Percentiles rank a stretch among this genome's conserved stretches.
Conservation (phyloP, 176 grass and related monocot species). For the Bothriochloa decipiens region DNA sequence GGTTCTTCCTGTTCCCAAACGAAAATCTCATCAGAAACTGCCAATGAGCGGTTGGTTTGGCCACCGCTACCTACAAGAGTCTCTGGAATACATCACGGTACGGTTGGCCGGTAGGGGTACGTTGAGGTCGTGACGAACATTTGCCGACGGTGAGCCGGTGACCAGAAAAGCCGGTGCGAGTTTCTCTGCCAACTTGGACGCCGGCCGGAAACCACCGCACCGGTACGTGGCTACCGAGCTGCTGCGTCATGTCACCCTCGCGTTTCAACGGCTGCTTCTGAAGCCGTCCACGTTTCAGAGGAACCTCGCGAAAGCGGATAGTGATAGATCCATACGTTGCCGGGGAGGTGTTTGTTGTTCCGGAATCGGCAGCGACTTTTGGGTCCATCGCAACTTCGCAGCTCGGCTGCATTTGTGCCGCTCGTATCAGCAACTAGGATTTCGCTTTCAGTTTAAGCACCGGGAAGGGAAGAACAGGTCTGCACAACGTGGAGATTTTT, state of each 20-base stretch:
- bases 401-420: not conserved
- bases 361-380: not conserved
- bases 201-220: too few relatives aligned
- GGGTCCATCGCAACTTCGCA: not conserved
- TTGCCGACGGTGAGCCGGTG: not conserved
- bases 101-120: not conserved
- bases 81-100: not conserved
- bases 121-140: not conserved
- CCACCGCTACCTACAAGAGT: not conserved
- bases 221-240: too few relatives aligned
- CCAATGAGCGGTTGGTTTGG: not conserved
- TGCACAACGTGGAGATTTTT: not conserved
- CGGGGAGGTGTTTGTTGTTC: not conserved
- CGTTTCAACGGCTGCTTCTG: not conserved
- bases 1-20: not conserved
- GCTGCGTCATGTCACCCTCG: not conserved
- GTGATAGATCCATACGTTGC: not conserved
- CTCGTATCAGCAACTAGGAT: not conserved
- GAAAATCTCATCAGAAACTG: not conserved
- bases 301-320: not conserved
- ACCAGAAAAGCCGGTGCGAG: constrained; percentile 11
- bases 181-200: not conserved
- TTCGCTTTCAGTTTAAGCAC: not conserved
- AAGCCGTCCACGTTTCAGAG: constrained; percentile 3
- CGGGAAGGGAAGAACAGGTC: constrained; percentile 6